Conservation (phyloP, 768 basidiomycete genomes). For the Glaciozyma martinii region DNA sequence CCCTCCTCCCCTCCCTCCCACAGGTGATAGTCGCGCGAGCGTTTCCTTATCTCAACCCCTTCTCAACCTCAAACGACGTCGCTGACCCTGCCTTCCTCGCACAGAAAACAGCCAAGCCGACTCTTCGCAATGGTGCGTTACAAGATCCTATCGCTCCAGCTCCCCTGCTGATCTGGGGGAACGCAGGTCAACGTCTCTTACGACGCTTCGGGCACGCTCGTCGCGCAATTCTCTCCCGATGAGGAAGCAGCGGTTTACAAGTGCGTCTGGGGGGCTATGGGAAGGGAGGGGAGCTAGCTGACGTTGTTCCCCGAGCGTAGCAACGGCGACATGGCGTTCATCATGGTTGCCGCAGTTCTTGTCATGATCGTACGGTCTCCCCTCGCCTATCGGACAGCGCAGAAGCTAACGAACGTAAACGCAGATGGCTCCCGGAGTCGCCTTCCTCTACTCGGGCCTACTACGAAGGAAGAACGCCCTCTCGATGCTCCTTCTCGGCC, state of each 20-base stretch:
- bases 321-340: not conserved
- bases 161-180: not conserved
- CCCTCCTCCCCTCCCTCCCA: too few species aligned
- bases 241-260: slow-evolving; percentile 2
- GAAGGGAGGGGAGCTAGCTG: not conserved
- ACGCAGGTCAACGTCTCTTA: slow-evolving; percentile 41
- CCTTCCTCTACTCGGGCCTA: slow-evolving; percentile 2
- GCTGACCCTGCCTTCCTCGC: too few species aligned
- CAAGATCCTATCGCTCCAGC: not conserved
- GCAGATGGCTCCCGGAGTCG: slow-evolving; percentile 3
- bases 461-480: slow-evolving; percentile 42
- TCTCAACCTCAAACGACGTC: too few species aligned
- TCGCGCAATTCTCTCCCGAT: not conserved
- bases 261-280: not conserved
- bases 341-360: not conserved
- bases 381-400: not conserved
- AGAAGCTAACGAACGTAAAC: not conserved
- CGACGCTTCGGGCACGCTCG: slow-evolving; percentile 33
- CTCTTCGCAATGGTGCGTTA: not conserved
- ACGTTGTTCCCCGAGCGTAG: not conserved
- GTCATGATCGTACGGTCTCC: not conserved
- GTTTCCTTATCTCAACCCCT: too few species aligned
- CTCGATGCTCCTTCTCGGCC: slow-evolving; percentile 36
- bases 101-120: not conserved
- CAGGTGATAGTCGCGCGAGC: too few species aligned